Evolutionary conservation across 768 basidiomycete species (phyloP), one percentile per base, ranked within the genome.

Genomic region (Asterophora parasitica): DNA sequence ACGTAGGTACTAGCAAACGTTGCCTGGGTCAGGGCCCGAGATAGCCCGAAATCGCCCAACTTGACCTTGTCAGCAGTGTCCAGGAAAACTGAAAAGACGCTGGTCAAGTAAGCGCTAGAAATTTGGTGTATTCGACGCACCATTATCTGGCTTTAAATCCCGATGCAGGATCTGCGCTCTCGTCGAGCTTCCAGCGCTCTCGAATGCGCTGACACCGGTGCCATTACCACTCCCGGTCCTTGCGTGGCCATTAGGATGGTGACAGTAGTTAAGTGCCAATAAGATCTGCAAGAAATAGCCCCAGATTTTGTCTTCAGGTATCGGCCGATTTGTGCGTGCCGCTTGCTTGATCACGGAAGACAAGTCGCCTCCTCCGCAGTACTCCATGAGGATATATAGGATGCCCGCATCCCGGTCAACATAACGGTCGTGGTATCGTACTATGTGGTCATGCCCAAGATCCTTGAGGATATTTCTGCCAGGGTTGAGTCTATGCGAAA

Each of bases 381-480:
- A 98, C 71, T 99, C 96, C 96, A 98, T 99, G 56, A 98, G 76
- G 52, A 99, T 97, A 65, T 97, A 98, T 36, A 98, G 80, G 48
- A 93, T 88, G 16, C 92, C 92, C 19, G 75, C 75, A 42, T 93
- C 89, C 52, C 88, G 76, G 72, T 99, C 96, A 49, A 97, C 90
- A 61, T 88, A 75, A 52, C 92, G 79, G 74, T 96, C 92, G 58
- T 91, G 84, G 66, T 94, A 95, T 58, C 89, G 89, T 52, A 99
- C 96, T 53, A 98, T 98, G 67, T 98, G 88, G 62, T 90, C 88
- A 67, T 98, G 92, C 57, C 92, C 79, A 13, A 98, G 76, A 61
- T 94, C 92, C 70, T 96, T 96, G 44, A 99, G 79, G 60, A 99
- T 99, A 60, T 95, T 95, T 38, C 95, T 98, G 23, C 46, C 30